A percentile compares a stretch with the other conserved stretches of the same genome.
Conservation (phyloP, 306 rosid genomes). For the Trichosanthes cucumerina region DNA sequence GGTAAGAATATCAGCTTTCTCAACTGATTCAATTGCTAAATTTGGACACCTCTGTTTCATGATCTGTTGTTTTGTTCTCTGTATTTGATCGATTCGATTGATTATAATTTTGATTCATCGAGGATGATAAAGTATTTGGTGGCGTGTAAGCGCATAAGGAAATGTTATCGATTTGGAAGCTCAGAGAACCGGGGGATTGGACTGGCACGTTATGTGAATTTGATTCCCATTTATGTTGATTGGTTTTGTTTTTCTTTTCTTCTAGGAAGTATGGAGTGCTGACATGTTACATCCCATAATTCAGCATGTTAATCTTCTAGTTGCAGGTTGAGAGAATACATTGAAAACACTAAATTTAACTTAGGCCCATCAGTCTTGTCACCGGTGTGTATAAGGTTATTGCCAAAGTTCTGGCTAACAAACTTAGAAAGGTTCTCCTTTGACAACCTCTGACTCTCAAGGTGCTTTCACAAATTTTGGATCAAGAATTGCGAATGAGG, state of each 20-base stretch:
- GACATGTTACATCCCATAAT: neutral
- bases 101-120: neutral
- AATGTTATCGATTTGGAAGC: neutral
- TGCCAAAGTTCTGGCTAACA: no score
- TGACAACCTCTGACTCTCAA: no score
- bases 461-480: no score
- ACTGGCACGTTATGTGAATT: neutral
- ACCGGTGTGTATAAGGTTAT: no score
- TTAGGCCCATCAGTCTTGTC: no score
- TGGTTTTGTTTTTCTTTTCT: neutral
- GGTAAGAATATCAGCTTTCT: constrained; percentile 23
- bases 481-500: no score
- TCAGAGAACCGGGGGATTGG: neutral
- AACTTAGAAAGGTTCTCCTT: no score
- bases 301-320: neutral
- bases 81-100: neutral
- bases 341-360: neutral
- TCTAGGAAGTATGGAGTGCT: neutral
- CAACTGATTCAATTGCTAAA: neutral
- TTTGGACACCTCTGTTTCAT: neutral
- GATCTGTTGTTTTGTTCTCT: neutral
- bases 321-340: neutral
- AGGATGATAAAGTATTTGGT: neutral
- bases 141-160: neutral
- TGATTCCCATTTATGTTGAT: neutral